These are phyloP conservation scores for Colletotrichum sp. DNA, from an alignment of 2,329 filamentous ascomycete genomes.

Conservation along the genomic window DNA sequence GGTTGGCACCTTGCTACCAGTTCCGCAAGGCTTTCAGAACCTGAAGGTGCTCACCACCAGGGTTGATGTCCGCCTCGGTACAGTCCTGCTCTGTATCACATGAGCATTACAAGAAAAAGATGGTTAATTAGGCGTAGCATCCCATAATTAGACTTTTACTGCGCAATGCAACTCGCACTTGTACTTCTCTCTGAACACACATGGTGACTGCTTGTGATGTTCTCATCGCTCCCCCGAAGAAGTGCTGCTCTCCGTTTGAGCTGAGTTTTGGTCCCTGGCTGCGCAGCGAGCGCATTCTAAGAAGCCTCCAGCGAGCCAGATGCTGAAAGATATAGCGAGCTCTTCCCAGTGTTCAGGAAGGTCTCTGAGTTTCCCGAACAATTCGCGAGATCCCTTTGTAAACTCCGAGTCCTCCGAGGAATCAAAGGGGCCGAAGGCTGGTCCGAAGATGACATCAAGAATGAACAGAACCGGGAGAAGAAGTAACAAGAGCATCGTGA, in stretches of 20 bases:
- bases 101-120: fast-evolving
- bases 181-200: too few relatives aligned
- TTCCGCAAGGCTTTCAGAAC: neutral
- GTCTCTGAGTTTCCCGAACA: neutral
- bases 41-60: neutral
- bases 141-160: neutral
- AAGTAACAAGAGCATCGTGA: neutral
- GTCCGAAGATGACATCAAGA: neutral
- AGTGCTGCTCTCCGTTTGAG: neutral
- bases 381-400: neutral
- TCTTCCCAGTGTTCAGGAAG: neutral
- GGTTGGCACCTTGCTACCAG: neutral
- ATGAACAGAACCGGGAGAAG: neutral
- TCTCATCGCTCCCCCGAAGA: neutral
- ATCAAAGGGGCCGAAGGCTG: neutral
- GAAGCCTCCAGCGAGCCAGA: neutral
- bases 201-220: neutral
- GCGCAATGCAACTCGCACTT: neutral
- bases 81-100: neutral
- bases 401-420: neutral
- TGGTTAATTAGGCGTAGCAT: neutral
- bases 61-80: neutral
- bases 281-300: neutral
- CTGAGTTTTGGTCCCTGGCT: neutral
- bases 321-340: neutral